These are phyloP conservation scores for Erigeron philadelphicus DNA, from an alignment of 140 eudicot genomes.

Conservation along the genomic window DNA sequence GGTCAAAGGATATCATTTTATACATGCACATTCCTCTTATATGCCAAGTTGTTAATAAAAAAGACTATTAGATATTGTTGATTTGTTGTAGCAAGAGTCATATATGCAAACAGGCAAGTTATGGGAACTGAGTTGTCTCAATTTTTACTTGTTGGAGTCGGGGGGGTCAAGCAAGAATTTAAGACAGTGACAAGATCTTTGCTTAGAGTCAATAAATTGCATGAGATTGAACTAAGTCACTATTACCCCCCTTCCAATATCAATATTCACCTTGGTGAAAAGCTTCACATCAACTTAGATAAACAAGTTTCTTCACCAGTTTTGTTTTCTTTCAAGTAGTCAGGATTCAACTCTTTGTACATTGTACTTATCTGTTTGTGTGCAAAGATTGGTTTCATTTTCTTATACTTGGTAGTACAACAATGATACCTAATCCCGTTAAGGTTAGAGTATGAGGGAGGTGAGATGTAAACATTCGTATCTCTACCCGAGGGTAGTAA, in stretches of 20 bases:
- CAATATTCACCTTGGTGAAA: conserved; percentile 30
- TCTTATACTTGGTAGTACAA: neutral
- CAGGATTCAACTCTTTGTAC: conserved; percentile 29
- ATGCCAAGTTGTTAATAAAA: conserved; percentile 30
- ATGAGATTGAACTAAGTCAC: conserved; percentile 22
- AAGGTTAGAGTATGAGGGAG: no score
- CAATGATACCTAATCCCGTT: no score
- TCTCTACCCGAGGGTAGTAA: no score
- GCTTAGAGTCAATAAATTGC: conserved; percentile 21
- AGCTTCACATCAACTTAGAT: conserved; percentile 33
- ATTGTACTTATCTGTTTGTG: conserved; percentile 23
- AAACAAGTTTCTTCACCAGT: conserved; percentile 25
- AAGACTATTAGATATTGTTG: conserved; percentile 25
- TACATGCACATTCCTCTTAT: conserved; percentile 30
- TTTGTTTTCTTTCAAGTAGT: conserved; percentile 27
- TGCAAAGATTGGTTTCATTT: conserved; percentile 24
- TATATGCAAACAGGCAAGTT: conserved; percentile 27
- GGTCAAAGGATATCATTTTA: conserved; percentile 31
- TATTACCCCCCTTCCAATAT: neutral
- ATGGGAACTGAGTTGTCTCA: conserved; percentile 26
- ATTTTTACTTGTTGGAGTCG: conserved; percentile 21
- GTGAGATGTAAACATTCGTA: no score
- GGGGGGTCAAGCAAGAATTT: conserved; percentile 9
- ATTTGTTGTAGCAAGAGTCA: conserved; percentile 19
- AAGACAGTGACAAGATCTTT: conserved; percentile 25